phyloP scores from a whole-genome alignment of 352 stramenopile species.

The Phytophthora pisi region DNA sequence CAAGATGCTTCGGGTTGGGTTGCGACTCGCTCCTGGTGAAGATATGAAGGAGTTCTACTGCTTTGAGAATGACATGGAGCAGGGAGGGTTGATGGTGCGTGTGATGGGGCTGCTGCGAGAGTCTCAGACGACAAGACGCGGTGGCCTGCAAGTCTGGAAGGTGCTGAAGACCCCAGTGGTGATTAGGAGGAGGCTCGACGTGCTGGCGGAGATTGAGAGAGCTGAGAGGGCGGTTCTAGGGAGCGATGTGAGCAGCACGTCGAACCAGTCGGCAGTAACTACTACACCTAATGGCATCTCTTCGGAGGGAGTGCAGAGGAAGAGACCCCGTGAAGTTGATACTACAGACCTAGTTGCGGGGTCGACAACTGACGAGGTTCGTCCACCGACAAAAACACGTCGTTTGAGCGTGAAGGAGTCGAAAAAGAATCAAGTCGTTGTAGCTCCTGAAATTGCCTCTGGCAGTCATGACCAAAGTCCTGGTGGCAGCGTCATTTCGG shows the following conservation, averaged over 20 bases:
- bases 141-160: conserved; percentile 10
- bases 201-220: neutral
- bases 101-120: conserved; percentile 26
- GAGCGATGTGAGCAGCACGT: neutral
- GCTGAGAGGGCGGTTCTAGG: neutral
- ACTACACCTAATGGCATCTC: neutral
- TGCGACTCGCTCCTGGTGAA: conserved; percentile 29
- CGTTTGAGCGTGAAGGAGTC: neutral
- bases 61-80: conserved; percentile 33
- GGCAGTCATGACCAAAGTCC: neutral
- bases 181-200: neutral
- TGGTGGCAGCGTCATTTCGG: neutral
- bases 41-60: conserved; percentile 43
- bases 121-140: neutral
- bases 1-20: conserved; percentile 30
- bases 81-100: conserved; percentile 34
- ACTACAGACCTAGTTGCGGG: neutral
- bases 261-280: neutral
- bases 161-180: conserved; percentile 10
- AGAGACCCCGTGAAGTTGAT: conserved; percentile 1
- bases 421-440: neutral
- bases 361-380: conserved; percentile 8
- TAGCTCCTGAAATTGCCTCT: neutral
- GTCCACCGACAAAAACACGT: conserved; percentile 15
- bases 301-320: conserved; percentile 11